Percentiles rank a stretch among this genome's conserved stretches.
Evolutionary conservation across 495 filamentous ascomycete genomes (phyloP).

Genomic region (Aspergillus homomorphus): DNA sequence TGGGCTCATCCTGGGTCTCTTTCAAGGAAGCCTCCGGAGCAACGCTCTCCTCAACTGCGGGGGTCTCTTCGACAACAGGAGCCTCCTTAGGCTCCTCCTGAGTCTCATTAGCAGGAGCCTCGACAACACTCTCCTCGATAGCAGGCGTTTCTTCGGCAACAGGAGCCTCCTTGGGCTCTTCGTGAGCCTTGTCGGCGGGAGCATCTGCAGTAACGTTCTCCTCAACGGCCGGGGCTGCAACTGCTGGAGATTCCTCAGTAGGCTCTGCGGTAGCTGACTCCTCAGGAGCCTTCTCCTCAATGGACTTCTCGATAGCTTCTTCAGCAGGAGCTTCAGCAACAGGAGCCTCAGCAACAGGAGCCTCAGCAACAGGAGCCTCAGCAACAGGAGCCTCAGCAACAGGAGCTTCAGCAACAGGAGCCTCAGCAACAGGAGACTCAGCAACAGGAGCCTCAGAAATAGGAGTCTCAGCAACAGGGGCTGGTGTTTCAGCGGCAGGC

Average conservation of each 20-base stretch:
- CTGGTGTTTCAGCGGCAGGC: conserved; percentile 5
- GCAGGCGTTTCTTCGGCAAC: conserved; percentile 6
- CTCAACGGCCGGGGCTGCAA: not conserved
- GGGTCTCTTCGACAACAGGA: conserved; percentile 6
- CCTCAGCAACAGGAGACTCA: conserved; percentile 4
- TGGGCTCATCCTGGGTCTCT: conserved; percentile 9
- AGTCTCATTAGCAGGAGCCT: conserved; percentile 7
- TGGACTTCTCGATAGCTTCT: not conserved
- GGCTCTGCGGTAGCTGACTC: conserved; percentile 15
- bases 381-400: conserved; percentile 5
- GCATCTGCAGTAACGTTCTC: conserved; percentile 4
- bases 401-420: conserved; percentile 7
- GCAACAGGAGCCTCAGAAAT: conserved; percentile 3
- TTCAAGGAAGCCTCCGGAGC: conserved; percentile 4
- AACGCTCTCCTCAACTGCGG: conserved; percentile 5
- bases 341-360: conserved; percentile 7
- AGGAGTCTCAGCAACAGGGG: conserved; percentile 1
- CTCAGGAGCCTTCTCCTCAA: not conserved
- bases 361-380: conserved; percentile 3
- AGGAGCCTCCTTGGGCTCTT: not conserved
- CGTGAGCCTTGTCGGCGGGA: conserved; percentile 3
- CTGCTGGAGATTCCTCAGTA: not conserved
- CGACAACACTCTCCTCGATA: not conserved
- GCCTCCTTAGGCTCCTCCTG: conserved; percentile 7
- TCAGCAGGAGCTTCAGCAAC: conserved; percentile 5